Percentiles rank a stretch among this genome's conserved stretches.
Evolutionary conservation across 768 basidiomycete genomes (phyloP).

Genomic region (Boletus coccyginus): DNA sequence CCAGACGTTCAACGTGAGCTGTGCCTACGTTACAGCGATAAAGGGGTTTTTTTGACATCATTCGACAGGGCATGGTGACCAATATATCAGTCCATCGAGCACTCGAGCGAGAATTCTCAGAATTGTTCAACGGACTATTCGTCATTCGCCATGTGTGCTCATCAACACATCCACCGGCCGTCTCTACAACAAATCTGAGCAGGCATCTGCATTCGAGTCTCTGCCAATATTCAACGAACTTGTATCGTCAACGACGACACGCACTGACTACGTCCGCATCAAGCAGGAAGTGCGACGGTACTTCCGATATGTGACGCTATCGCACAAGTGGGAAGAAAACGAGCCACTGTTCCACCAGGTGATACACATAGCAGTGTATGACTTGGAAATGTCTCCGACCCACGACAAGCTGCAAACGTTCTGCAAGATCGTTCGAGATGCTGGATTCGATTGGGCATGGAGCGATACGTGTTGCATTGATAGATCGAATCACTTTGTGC

Average conservation of each 20-base stretch:
- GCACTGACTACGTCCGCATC: not conserved
- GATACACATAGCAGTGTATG: not conserved
- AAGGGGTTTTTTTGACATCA: too few relatives aligned
- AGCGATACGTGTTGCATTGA: not conserved
- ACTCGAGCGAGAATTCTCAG: not conserved
- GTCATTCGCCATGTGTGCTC: not conserved
- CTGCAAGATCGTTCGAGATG: not conserved
- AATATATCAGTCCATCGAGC: not conserved
- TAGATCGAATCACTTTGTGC: not conserved
- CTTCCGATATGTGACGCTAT: constrained; percentile 1
- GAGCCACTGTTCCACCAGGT: not conserved
- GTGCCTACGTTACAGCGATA: too few relatives aligned
- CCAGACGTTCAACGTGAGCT: too few relatives aligned
- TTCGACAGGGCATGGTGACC: not conserved
- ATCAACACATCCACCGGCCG: not conserved
- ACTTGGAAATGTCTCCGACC: not conserved
- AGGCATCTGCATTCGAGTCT: not conserved
- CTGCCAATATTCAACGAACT: not conserved
- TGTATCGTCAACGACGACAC: not conserved
- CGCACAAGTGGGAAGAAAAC: not conserved
- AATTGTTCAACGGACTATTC: not conserved
- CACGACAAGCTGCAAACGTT: not conserved
- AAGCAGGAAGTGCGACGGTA: not conserved
- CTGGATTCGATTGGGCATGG: not conserved
- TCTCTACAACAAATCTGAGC: not conserved